Conservation (phyloP, 1,284 basidiomycete genomes). For the Sanguinoderma infundibulare region DNA sequence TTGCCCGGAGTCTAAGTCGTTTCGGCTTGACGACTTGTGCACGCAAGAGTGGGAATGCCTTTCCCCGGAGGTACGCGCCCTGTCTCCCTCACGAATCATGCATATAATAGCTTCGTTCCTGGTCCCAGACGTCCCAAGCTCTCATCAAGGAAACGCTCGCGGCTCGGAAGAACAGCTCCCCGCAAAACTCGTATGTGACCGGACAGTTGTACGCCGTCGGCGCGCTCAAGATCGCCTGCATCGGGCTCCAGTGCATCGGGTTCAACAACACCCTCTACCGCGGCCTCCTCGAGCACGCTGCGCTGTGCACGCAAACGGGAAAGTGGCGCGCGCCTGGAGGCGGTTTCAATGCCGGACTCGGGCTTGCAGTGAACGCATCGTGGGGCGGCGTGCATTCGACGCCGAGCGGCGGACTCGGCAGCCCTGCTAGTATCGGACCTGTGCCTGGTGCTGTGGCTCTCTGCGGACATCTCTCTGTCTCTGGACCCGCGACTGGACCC, state of each 20-base stretch:
- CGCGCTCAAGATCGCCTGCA: constrained; percentile 70
- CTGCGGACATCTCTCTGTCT: background rate
- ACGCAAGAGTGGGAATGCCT: constrained; percentile 70
- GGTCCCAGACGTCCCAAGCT: constrained; percentile 58
- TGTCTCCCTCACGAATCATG: too few species aligned
- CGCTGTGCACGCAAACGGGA: constrained; percentile 46
- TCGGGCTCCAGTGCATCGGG: constrained; percentile 74
- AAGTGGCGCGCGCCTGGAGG: constrained; percentile 29
- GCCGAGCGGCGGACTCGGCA: background rate
- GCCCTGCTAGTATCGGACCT: background rate
- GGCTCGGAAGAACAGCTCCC: constrained; percentile 72
- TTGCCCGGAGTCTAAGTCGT: too few species aligned
- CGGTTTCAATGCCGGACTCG: constrained; percentile 1
- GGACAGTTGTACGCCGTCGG: constrained; percentile 72
- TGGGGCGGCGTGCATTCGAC: background rate
- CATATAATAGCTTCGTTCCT: background rate
- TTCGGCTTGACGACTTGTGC: constrained; percentile 65
- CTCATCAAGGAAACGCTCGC: constrained; percentile 72
- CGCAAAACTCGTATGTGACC: constrained; percentile 75
- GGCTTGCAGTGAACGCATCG: background rate
- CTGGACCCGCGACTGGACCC: background rate
- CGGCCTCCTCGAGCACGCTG: constrained; percentile 64
- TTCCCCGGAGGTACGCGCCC: constrained; percentile 63
- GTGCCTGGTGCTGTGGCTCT: background rate
- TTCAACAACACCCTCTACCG: constrained; percentile 66